Base-by-base conservation (phyloP, 768 basidiomycete genomes). In the Termitomyces bulborhizus region DNA sequence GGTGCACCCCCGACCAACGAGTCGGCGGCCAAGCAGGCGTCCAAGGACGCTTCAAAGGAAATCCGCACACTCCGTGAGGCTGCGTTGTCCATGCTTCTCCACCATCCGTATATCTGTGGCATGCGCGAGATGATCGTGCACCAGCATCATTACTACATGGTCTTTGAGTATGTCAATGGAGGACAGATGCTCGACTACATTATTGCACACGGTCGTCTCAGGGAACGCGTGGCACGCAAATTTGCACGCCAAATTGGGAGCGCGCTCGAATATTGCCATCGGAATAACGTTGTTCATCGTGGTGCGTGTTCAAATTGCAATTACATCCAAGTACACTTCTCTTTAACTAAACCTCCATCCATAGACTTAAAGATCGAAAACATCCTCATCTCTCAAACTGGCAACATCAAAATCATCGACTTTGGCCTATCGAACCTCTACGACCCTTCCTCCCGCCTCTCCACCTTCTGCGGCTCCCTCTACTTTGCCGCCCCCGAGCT, bases 161-260 rank as follows among this genome's bases (percentile, higher is more conserved):
- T 98, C 9, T 93, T 90, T 69, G 97, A 99, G 70, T 98, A 97
- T 69, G 92, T 98, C 71, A 96, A 94, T 63, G 97, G 97, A 32
- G 97, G 97, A 0, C 97, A 99, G 78, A 94, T 99, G 93, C 84
- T 99, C 61, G 97, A 99, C 80, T 99, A 96, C 70, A 98, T 99
- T 74, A 99, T 99, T 74, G 90, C 90, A 64, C 97, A 99, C 65
- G 97, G 97, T 16, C 81, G 97, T 34, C 80, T 98, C 56, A 81
- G 97, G 45, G 97, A 98, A 71, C 83, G 96, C 54, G 93, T 94
- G 40, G 97, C 97, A 21, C 78, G 97, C 62, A 98, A 98, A 76
- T 99, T 99, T 72, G 94, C 97, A 4, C 75, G 97, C 31, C 97
- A 99, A 71, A 98, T 99, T 59, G 95, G 92, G 36, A 91, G 88